Conservation (phyloP, 106 monocot genomes). For the Xerophyta viscosa region DNA sequence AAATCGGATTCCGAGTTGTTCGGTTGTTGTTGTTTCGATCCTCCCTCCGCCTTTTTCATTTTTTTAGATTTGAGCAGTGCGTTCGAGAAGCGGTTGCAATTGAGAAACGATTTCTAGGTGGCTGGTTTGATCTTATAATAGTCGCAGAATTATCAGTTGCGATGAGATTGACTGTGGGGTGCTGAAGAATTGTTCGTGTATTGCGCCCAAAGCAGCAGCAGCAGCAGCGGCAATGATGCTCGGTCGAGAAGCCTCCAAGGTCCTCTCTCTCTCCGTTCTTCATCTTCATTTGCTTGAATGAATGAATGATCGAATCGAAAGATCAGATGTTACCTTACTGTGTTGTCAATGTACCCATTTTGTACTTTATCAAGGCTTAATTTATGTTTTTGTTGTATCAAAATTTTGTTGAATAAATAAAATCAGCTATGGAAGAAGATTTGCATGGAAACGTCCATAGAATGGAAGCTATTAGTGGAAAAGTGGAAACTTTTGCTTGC, state of each 20-base stretch:
- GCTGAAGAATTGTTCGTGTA: conserved; percentile 1
- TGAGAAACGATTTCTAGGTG: background rate
- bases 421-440: conserved; percentile 51
- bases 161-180: too few relatives aligned
- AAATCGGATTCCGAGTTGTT: too few relatives aligned
- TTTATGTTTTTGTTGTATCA: background rate
- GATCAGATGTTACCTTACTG: too few relatives aligned
- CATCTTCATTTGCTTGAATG: background rate
- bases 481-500: conserved; percentile 54
- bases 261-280: too few relatives aligned
- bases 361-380: background rate
- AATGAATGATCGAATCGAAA: background rate
- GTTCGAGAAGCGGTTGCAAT: too few relatives aligned
- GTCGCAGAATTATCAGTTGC: too few relatives aligned
- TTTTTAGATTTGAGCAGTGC: too few relatives aligned
- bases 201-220: background rate
- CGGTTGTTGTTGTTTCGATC: too few relatives aligned
- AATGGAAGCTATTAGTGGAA: conserved; percentile 43
- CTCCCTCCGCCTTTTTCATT: too few relatives aligned
- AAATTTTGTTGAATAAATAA: background rate
- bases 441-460: conserved; percentile 31
- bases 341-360: too few relatives aligned
- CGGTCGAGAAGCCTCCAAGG: conserved; percentile 13
- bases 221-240: conserved; percentile 2
- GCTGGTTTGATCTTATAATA: background rate